Evolutionary conservation across 2,329 filamentous ascomycete genomes (phyloP), one percentile per base, ranked within the genome.

Genomic region (Fusarium sp.): DNA sequence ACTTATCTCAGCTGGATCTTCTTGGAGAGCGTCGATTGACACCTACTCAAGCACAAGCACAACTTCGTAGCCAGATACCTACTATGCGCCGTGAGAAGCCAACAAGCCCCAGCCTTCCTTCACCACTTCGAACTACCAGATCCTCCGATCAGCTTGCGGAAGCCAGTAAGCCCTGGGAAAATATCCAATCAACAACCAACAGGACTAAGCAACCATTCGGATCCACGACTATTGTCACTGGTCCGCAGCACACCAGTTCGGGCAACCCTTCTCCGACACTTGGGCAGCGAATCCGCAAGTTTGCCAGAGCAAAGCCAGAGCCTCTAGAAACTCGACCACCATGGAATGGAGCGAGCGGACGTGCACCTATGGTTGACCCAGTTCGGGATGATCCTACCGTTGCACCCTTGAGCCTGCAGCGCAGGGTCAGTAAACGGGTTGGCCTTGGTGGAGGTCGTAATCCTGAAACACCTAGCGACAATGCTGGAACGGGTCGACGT

Each of bases 291-390:
- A 74, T 80, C 59, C 75, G 78, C 13, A 74, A 78, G 30, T 62
- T 78, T 50, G 74, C 75, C 42, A 76, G 79, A 79, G 71, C 79
- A 75, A 68, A 82, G 75, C 78, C 69, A 73, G 81, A 73, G 68
- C 77, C 72, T 65, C 28, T 82, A 55, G 82, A 85, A 27, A 82
- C 75, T 54, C 82, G 84, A 23, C 88, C 89, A 7, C 84, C 89
- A 60, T 94, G 92, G 92, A 90, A 89, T 73, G 92, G 92, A 20
- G 88, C 89, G 40, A 93, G 89, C 76, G 92, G 92, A 28, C 87
- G 92, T 69, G 85, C 85, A 43, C 83, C 87, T 37, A 83, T 93
- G 59, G 86, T 92, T 34, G 85, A 86, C 46, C 89, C 91, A 5
- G 85, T 93, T 40, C 85, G 83, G 74, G 90, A 93, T 75, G 87